Evolutionary conservation across 768 basidiomycete genomes (phyloP).

Genomic region (Leccinum incarnatum): DNA sequence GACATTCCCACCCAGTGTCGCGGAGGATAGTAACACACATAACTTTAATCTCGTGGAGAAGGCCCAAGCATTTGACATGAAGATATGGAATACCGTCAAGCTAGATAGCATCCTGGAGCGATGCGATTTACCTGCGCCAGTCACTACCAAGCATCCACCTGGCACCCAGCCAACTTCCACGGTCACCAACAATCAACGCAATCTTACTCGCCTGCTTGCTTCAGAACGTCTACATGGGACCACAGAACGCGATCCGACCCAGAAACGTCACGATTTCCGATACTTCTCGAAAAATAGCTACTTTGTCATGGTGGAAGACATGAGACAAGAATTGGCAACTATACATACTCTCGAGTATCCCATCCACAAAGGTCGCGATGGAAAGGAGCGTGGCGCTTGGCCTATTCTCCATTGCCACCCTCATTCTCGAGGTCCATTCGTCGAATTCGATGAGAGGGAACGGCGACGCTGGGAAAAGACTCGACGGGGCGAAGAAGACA

Average conservation of each 20-base stretch:
- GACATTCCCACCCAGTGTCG: constrained; percentile 17
- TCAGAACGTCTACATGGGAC: constrained; percentile 82
- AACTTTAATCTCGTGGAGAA: constrained; percentile 58
- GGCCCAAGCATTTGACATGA: constrained; percentile 69
- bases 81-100: constrained; percentile 81
- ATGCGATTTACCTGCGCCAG: constrained; percentile 44
- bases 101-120: constrained; percentile 70
- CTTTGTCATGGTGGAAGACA: constrained; percentile 92
- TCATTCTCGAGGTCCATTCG: constrained; percentile 67
- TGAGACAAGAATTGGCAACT: constrained; percentile 78
- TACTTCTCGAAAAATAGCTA: constrained; percentile 77
- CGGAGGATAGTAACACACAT: constrained; percentile 31
- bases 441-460: constrained; percentile 73
- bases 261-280: constrained; percentile 81
- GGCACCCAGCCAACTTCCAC: constrained; percentile 32
- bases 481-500: constrained; percentile 39
- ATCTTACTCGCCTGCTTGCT: constrained; percentile 63
- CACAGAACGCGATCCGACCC: constrained; percentile 87
- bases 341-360: constrained; percentile 83
- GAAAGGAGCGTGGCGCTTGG: constrained; percentile 62
- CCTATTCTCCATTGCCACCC: constrained; percentile 83
- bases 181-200: constrained; percentile 38
- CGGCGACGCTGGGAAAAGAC: constrained; percentile 61
- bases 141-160: constrained; percentile 26
- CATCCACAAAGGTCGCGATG: constrained; percentile 49